Evolutionary conservation across 2,329 filamentous ascomycete species (phyloP).

Genomic region (Beauveria asiatica): DNA sequence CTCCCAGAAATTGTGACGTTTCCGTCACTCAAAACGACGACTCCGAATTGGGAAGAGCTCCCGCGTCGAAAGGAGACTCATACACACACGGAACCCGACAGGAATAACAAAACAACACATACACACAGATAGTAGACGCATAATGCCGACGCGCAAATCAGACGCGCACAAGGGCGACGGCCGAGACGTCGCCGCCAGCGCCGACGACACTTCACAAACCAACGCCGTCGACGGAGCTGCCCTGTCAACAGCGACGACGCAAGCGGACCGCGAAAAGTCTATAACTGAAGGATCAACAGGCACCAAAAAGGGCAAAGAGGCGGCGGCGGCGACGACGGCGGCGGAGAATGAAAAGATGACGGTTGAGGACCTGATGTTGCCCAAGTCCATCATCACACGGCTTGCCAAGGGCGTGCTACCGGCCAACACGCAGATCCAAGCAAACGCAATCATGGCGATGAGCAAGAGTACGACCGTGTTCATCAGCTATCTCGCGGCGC

Average conservation of each 20-base stretch:
- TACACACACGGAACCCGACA: no score
- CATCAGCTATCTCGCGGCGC: constrained; percentile 67
- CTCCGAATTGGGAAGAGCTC: not conserved
- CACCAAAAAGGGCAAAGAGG: constrained; percentile 27
- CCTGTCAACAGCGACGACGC: constrained; percentile 18
- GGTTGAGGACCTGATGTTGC: constrained; percentile 61
- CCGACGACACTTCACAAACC: not conserved
- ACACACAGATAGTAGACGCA: not conserved
- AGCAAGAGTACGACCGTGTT: constrained; percentile 78
- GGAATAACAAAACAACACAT: no score
- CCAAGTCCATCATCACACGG: constrained; percentile 72
- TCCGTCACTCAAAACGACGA: not conserved
- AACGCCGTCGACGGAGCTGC: not conserved
- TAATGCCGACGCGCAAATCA: constrained; percentile 18
- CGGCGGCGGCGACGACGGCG: not conserved
- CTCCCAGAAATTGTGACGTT: not conserved
- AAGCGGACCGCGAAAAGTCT: constrained; percentile 34
- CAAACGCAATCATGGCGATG: constrained; percentile 70
- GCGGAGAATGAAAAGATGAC: not conserved
- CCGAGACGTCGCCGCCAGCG: constrained; percentile 32
- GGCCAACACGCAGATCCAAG: constrained; percentile 74
- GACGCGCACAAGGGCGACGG: constrained; percentile 51
- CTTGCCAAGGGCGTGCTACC: constrained; percentile 74
- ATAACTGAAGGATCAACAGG: constrained; percentile 13
- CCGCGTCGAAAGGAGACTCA: no score